Conservation (phyloP, 371 early-diverging fungal species). For the Vavraia culicis region DNA sequence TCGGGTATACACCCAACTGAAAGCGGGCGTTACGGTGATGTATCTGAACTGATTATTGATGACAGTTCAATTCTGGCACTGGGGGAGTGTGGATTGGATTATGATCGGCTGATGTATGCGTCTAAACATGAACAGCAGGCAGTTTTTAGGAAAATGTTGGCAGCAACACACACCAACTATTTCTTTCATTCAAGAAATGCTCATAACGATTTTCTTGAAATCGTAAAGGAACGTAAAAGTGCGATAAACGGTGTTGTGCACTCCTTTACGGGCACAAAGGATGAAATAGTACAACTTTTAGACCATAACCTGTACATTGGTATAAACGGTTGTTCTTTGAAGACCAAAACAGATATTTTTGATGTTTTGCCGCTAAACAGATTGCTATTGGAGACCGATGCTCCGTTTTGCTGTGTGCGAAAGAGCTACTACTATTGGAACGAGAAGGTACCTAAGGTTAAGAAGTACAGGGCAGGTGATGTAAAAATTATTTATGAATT, state of each 20-base stretch:
- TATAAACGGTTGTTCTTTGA: constrained; percentile 79
- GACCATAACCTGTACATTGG: constrained; percentile 69
- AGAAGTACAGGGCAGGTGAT: too few relatives aligned
- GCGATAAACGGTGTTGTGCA: constrained; percentile 60
- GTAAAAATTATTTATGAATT: too few relatives aligned
- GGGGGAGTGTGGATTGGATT: constrained; percentile 50
- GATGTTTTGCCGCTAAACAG: constrained; percentile 56
- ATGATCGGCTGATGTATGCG: constrained; percentile 42
- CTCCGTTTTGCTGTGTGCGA: constrained; percentile 61
- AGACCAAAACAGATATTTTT: constrained; percentile 58
- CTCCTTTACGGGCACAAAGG: constrained; percentile 60
- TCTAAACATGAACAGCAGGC: constrained; percentile 41
- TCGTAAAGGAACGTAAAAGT: constrained; percentile 33
- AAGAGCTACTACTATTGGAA: constrained; percentile 56
- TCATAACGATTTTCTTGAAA: constrained; percentile 42
- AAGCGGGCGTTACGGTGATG: too few relatives aligned
- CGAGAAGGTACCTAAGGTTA: constrained; percentile 37
- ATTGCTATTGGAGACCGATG: constrained; percentile 69
- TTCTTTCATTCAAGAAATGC: constrained; percentile 46
- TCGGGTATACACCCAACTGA: constrained; percentile 36
- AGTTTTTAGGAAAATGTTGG: constrained; percentile 44
- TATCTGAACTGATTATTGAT: too few relatives aligned
- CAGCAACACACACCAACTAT: constrained; percentile 14
- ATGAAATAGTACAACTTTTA: constrained; percentile 52
- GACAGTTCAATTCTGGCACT: constrained; percentile 45